phyloP scores from a whole-genome alignment of 306 rosid genomes.

The Vigna unguiculata region DNA sequence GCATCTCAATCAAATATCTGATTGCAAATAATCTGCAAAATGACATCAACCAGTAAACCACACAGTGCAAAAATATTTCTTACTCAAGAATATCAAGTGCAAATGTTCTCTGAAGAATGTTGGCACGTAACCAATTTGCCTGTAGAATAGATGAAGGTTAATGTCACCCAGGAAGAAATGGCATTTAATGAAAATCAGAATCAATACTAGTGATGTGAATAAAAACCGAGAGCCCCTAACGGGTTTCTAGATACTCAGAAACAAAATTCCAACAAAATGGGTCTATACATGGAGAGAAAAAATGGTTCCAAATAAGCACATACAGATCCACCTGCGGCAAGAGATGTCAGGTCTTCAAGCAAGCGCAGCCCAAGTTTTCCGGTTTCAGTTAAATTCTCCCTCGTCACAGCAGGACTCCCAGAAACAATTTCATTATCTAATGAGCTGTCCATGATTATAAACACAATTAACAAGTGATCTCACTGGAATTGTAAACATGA shows the following conservation, averaged over 20 bases:
- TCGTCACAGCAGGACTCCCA: constrained; percentile 65
- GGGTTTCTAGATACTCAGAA: constrained; percentile 26
- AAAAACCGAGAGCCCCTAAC: constrained; percentile 17
- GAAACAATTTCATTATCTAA: constrained; percentile 64
- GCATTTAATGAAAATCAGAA: constrained; percentile 31
- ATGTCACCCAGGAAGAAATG: constrained; percentile 44
- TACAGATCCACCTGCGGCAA: constrained; percentile 99
- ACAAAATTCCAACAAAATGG: constrained; percentile 36
- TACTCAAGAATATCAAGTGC: constrained; percentile 98
- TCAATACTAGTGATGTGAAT: constrained; percentile 37
- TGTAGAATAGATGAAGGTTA: constrained; percentile 51
- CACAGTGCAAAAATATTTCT: constrained; percentile 48
- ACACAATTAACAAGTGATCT: neutral
- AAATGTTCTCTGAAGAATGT: constrained; percentile 82
- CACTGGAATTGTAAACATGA: constrained; percentile 24
- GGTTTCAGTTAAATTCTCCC: constrained; percentile 75
- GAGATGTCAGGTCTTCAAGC: constrained; percentile 98
- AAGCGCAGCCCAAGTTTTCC: constrained; percentile 92
- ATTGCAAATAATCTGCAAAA: constrained; percentile 32
- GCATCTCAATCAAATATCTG: constrained; percentile 36
- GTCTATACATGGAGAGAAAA: constrained; percentile 32
- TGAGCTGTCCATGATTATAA: constrained; percentile 61
- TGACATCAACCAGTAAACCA: constrained; percentile 27
- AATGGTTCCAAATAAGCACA: constrained; percentile 70
- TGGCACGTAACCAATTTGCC: constrained; percentile 85